phyloP scores from a whole-genome alignment of 306 rosid genomes.

The Vicia sativa region DNA sequence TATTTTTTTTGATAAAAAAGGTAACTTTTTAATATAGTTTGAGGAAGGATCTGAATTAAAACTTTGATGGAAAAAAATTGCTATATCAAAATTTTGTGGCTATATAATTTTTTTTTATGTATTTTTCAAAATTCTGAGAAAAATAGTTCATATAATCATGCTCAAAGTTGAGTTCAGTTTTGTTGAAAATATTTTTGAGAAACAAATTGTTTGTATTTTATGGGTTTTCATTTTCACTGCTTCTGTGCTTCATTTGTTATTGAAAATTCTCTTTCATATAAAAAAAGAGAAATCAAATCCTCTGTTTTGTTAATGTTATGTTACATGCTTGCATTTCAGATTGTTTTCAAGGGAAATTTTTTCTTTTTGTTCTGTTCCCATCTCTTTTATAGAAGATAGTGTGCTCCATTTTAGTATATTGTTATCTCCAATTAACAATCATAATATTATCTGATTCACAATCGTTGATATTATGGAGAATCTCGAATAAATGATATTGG shows the following conservation, averaged over 20 bases:
- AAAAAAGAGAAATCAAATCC: neutral
- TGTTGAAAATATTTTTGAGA: no score
- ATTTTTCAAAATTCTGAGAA: neutral
- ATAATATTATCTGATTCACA: neutral
- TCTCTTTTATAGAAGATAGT: no score
- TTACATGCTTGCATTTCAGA: neutral
- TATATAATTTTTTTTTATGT: neutral
- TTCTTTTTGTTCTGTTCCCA: neutral
- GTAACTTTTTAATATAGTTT: no score
- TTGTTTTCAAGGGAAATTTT: neutral
- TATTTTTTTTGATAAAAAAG: no score
- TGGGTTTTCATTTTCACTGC: constrained; percentile 11
- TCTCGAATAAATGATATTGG: neutral
- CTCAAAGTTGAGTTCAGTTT: no score
- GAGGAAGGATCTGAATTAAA: constrained; percentile 2
- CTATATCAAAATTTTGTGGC: no score
- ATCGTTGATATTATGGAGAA: neutral
- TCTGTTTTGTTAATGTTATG: constrained; percentile 11
- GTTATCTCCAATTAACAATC: neutral
- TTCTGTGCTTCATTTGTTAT: constrained; percentile 26
- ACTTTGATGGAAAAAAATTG: neutral
- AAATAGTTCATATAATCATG: neutral
- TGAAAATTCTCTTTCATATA: neutral
- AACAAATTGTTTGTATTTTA: neutral
- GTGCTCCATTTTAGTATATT: constrained; percentile 24